A percentile compares a stretch with the other conserved stretches of the same genome.
These are phyloP conservation scores for Diplodia mutila DNA, from an alignment of 2,329 filamentous ascomycete species.

Conservation along the genomic window DNA sequence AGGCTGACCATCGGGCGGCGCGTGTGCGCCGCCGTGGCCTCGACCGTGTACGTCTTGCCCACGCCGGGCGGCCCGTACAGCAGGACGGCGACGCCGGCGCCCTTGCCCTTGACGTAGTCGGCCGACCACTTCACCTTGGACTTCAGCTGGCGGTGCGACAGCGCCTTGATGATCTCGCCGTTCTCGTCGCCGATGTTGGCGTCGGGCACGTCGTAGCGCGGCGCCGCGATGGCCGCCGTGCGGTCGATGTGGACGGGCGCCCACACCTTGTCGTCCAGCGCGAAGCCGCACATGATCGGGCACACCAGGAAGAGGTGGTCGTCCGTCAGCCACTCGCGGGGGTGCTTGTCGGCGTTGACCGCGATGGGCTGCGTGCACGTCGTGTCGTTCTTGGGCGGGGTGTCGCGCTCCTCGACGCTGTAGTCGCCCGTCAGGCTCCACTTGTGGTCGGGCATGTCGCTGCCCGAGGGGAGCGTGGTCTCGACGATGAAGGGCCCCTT, in stretches of 20 bases:
- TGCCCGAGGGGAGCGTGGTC: background rate
- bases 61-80: conserved; percentile 22
- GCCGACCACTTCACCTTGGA: conserved; percentile 1
- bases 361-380: background rate
- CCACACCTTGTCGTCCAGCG: conserved; percentile 8
- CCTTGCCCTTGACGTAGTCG: conserved; percentile 24
- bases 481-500: conserved; percentile 9
- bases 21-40: conserved; percentile 2
- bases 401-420: background rate
- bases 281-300: conserved; percentile 17
- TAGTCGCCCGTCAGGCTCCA: conserved; percentile 8
- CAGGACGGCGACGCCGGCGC: conserved; percentile 19
- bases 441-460: background rate
- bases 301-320: conserved; percentile 16
- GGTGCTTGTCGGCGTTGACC: background rate
- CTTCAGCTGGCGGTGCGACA: conserved; percentile 13
- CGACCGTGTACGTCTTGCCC: conserved; percentile 24
- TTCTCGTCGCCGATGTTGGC: conserved; percentile 22
- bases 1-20: conserved; percentile 3
- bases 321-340: background rate
- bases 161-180: conserved; percentile 12
- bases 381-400: background rate
- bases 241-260: conserved; percentile 14
- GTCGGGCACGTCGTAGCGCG: background rate
- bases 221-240: background rate